Percentiles rank a stretch among this genome's conserved stretches.
Conservation (phyloP, 768 basidiomycete species). For the Crucibulum laeve region DNA sequence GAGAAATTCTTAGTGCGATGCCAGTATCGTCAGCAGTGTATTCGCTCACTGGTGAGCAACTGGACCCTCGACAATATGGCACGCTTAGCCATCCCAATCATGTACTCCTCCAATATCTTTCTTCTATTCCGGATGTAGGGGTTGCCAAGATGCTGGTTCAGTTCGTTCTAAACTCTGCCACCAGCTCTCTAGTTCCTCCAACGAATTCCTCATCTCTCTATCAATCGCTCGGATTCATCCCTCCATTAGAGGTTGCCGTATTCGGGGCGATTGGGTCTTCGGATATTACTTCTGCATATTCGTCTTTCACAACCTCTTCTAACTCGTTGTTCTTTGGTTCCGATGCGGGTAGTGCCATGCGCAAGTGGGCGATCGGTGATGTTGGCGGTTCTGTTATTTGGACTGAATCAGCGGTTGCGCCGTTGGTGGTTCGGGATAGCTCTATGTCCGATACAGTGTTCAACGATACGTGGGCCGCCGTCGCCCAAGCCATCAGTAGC, state of each 20-base stretch:
- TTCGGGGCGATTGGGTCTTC: slow-evolving; percentile 49
- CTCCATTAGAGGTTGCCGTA: slow-evolving; percentile 57
- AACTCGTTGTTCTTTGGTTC: slow-evolving; percentile 61
- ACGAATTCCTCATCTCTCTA: slow-evolving; percentile 32
- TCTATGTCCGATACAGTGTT: slow-evolving; percentile 39
- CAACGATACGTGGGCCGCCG: slow-evolving; percentile 44
- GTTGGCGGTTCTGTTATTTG: slow-evolving; percentile 37
- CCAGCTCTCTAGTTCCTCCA: slow-evolving; percentile 35
- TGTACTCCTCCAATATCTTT: slow-evolving; percentile 53
- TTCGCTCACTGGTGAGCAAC: slow-evolving; percentile 22
- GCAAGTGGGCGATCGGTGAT: slow-evolving; percentile 49
- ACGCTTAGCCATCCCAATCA: slow-evolving; percentile 51
- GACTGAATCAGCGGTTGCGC: slow-evolving; percentile 48
- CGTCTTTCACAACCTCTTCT: slow-evolving; percentile 46
- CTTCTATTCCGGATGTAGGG: slow-evolving; percentile 40
- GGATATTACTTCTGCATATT: slow-evolving; percentile 43
- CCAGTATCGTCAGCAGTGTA: slow-evolving; percentile 29
- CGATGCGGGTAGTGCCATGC: slow-evolving; percentile 37
- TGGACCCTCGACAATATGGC: slow-evolving; percentile 51
- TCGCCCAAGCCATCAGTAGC: slow-evolving; percentile 29
- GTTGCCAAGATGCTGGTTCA: slow-evolving; percentile 44
- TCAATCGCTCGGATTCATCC: slow-evolving; percentile 39
- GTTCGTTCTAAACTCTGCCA: slow-evolving; percentile 34
- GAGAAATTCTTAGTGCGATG: slow-evolving; percentile 44
- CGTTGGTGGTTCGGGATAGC: slow-evolving; percentile 45